Evolutionary conservation across 768 basidiomycete species (phyloP), one percentile per base, ranked within the genome.

Genomic region (Crucibulum laeve): DNA sequence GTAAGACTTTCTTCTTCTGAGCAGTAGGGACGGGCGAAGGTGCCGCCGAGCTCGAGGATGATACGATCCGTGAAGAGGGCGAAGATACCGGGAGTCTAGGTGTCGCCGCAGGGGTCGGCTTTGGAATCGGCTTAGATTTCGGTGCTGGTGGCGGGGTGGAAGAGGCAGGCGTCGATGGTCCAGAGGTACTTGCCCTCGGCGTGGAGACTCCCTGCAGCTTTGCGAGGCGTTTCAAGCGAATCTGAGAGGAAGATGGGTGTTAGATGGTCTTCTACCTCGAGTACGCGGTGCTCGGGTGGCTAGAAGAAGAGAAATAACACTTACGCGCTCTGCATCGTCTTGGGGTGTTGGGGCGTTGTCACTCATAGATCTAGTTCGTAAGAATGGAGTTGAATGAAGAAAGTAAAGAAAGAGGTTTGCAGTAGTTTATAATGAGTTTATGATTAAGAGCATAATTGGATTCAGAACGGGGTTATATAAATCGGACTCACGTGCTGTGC

Each of bases 151-250:
- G 47, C 30, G 57, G 26, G 50, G 61, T 37, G 58, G 38, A 37
- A 17, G 48, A 41, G 30, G 49, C 24, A 59, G 53, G 33, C 10
- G 50, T 59, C 23, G 71, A 65, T 32, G 53, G 46, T 40, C 46
- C 54, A 25, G 65, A 48, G 17, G 52, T 38, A 11, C 67, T 49
- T 33, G 65, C 32, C 8, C 40, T n/a, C n/a, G 35, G 6, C 19
- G 35, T 37, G 14, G 14, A 14, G 10, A n/a, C 53, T 28, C 57
- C 69, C 56, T 87, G 86, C 5, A 97, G 74, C 60, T 88, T 91
- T 24, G 89, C 92, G 41, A 98, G 74, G 44, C 94, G 82, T 65
- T 95, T 95, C 61, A 91, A 68, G 51, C 92, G 89, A 58, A 96
- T 95, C 93, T 95, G 54, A 40, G 24, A 47, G 21, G 14, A 21